Evolutionary conservation across 2,329 filamentous ascomycete species (phyloP).

Genomic region (Colletotrichum sp.): DNA sequence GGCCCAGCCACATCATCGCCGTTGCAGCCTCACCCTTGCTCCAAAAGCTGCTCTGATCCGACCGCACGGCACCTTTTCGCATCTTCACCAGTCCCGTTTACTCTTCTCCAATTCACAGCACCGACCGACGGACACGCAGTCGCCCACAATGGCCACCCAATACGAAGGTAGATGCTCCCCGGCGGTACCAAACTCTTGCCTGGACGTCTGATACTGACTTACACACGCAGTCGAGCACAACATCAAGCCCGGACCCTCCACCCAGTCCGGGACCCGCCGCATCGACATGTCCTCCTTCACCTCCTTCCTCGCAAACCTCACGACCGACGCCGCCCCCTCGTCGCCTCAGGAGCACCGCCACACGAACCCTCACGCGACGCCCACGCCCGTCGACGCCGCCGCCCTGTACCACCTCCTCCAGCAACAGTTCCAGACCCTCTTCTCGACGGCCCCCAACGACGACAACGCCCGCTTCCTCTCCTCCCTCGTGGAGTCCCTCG

Average conservation of each 20-base stretch:
- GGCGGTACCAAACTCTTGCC: not conserved
- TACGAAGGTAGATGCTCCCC: slow-evolving; percentile 53
- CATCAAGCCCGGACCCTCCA: slow-evolving; percentile 50
- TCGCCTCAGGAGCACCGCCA: slow-evolving; percentile 24
- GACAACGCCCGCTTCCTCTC: slow-evolving; percentile 56
- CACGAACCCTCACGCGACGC: slow-evolving; percentile 61
- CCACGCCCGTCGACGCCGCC: slow-evolving; percentile 63
- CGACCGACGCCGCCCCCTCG: slow-evolving; percentile 32
- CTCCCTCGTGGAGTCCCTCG: slow-evolving; percentile 50
- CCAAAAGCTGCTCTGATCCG: not conserved
- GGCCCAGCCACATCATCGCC: slow-evolving; percentile 18
- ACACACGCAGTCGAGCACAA: slow-evolving; percentile 63
- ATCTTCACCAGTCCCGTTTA: not conserved
- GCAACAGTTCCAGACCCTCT: slow-evolving; percentile 60
- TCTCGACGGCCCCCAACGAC: slow-evolving; percentile 49
- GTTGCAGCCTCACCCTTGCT: slow-evolving; percentile 9
- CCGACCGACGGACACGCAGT: not conserved
- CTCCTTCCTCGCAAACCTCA: slow-evolving; percentile 60
- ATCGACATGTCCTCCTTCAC: slow-evolving; percentile 69
- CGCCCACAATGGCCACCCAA: slow-evolving; percentile 54
- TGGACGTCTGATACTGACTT: not conserved
- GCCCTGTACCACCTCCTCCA: slow-evolving; percentile 63
- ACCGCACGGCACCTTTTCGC: not conserved
- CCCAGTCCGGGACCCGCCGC: slow-evolving; percentile 52
- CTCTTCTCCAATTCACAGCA: not conserved